Conservation (phyloP, 2,329 filamentous ascomycete species). For the Kalaharituber pfeilii region DNA sequence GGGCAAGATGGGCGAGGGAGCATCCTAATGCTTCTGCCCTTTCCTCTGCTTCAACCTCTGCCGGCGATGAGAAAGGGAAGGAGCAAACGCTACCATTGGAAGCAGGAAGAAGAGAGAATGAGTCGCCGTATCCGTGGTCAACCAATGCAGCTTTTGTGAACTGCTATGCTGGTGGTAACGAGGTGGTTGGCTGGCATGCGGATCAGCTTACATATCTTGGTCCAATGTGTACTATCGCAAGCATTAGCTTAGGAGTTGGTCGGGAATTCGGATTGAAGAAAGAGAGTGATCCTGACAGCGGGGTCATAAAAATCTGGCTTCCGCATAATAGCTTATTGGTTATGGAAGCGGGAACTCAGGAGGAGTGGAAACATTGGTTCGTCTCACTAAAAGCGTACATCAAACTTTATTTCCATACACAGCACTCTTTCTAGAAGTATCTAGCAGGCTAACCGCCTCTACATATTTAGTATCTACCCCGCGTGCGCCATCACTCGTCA, state of each 20-base stretch:
- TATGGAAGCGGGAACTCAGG: constrained; percentile 97
- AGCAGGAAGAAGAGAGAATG: constrained; percentile 51
- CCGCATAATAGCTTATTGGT: constrained; percentile 86
- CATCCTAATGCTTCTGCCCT: not conserved
- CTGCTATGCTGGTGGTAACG: constrained; percentile 64
- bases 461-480: constrained; percentile 43
- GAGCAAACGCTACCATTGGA: constrained; percentile 46
- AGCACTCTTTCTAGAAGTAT: not conserved
- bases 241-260: constrained; percentile 77
- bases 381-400: not conserved
- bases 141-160: constrained; percentile 92
- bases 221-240: constrained; percentile 73
- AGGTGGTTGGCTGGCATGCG: constrained; percentile 81
- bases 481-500: constrained; percentile 66
- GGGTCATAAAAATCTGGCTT: constrained; percentile 81
- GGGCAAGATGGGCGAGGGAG: constrained; percentile 36
- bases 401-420: not conserved
- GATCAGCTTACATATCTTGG: constrained; percentile 90
- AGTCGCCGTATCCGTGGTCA: constrained; percentile 54
- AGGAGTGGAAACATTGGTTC: constrained; percentile 69
- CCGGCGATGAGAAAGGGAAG: not conserved
- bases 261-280: constrained; percentile 66
- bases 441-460: not conserved
- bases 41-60: constrained; percentile 27
- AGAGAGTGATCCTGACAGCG: constrained; percentile 43